phyloP scores from a whole-genome alignment of 2,329 filamentous ascomycete species.

The Plectosphaerella sp. region DNA sequence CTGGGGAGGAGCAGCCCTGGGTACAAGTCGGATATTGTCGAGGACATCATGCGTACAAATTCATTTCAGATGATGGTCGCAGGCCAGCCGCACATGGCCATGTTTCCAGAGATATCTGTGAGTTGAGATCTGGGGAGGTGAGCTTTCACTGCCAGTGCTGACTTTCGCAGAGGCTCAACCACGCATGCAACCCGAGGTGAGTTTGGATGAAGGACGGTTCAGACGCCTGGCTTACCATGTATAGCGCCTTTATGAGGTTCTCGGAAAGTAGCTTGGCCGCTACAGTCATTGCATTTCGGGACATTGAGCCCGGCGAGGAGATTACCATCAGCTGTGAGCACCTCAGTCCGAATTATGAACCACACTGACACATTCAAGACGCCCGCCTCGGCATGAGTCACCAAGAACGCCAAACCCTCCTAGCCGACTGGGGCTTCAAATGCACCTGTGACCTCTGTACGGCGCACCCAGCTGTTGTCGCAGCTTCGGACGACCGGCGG shows the following conservation, averaged over 20 bases:
- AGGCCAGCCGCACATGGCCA: conserved; percentile 12
- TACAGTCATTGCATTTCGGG: conserved; percentile 18
- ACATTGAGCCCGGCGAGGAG: conserved; percentile 21
- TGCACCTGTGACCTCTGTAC: conserved; percentile 22
- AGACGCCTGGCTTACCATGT: neutral
- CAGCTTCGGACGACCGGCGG: conserved; percentile 22
- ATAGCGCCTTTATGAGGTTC: conserved; percentile 22
- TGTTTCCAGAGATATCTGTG: conserved; percentile 20
- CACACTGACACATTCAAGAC: conserved; percentile 12
- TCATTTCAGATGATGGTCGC: conserved; percentile 22
- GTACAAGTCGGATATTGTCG: conserved; percentile 18
- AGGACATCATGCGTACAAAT: conserved; percentile 30
- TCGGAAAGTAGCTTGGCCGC: conserved; percentile 14
- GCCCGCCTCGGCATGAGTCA: conserved; percentile 17
- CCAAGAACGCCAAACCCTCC: conserved; percentile 16
- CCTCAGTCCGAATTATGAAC: neutral
- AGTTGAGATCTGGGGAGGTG: neutral
- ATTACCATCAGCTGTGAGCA: conserved; percentile 22
- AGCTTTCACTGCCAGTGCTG: neutral
- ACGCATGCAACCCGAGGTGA: conserved; percentile 23
- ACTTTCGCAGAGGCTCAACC: conserved; percentile 12
- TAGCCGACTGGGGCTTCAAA: conserved; percentile 22
- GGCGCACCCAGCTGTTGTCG: conserved; percentile 19
- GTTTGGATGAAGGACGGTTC: neutral
- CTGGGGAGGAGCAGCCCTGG: conserved; percentile 20